Evolutionary conservation across 2,329 filamentous ascomycete species (phyloP), one percentile per base, ranked within the genome.

Genomic region (Trichoderma oligosporum): DNA sequence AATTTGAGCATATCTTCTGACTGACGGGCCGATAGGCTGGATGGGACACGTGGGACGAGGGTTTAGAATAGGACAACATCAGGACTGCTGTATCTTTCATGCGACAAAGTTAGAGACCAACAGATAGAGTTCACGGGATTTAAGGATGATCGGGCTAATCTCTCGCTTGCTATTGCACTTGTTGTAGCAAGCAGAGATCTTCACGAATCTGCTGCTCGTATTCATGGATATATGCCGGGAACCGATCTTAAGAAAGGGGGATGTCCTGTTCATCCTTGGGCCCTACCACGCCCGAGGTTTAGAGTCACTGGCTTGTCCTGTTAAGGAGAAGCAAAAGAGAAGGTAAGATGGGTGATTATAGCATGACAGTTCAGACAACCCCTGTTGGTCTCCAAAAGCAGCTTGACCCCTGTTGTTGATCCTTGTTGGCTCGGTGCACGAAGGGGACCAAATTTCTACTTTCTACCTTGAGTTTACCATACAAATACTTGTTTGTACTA

Each of bases 1-100:
- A 57, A 47, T 56, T 53, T 59, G 44, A 20, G 24, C 29, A 35
- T 38, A 45, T 56, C 57, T 57, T 51, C 57, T 59, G 57, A 57
- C 39, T 45, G 57, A 57, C 35, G 57, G 57, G 53, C 57, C 57
- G 57, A 59, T 57, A 57, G 57, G 57, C 48, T 33, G 39, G 53
- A 57, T 29, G 57, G 46, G 16, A 52, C 57, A 59, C 57, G 57
- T 59, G 57, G 45, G 47, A 53, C 22, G 16, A 24, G n/a, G 22
- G 27, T 35, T 49, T 29, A 9, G 29, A 12, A 16, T 39, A 47
- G 42, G 35, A 33, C 53, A 14, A 20, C 9, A 9, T 14, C 22
- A 31, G 25, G 3, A 29, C 38, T 11, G 52, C 27, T 57, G 38
- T 29, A 22, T 35, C 45, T 42, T 51, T 24, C 54, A 51, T 49